A percentile compares a stretch with the other conserved stretches of the same genome.
Evolutionary conservation across 2,329 filamentous ascomycete genomes (phyloP).

Genomic region (Domatiomyces catenatus): DNA sequence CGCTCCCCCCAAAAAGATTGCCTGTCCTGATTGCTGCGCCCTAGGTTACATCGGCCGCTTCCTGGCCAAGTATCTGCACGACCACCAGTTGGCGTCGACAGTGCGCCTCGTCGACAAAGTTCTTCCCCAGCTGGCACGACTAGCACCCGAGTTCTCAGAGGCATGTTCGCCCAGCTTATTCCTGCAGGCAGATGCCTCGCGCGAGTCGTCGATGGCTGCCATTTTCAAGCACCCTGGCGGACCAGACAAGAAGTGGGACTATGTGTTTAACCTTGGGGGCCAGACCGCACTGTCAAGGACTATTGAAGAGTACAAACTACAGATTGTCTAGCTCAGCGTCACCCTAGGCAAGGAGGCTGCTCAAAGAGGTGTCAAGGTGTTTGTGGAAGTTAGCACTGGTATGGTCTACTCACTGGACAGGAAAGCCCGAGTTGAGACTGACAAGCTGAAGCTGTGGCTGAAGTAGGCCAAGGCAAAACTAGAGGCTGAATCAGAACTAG

Average conservation of each 20-base stretch:
- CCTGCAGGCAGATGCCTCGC: constrained; percentile 89
- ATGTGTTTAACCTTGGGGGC: constrained; percentile 96
- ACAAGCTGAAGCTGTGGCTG: constrained; percentile 87
- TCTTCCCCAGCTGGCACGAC: constrained; percentile 81
- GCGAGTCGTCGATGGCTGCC: constrained; percentile 67
- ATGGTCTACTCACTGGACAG: constrained; percentile 92
- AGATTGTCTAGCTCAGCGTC: constrained; percentile 67
- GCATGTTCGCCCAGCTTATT: constrained; percentile 80
- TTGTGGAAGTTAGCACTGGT: constrained; percentile 81
- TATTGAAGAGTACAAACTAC: constrained; percentile 87
- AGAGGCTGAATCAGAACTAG: constrained; percentile 72
- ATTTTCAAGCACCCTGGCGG: constrained; percentile 70
- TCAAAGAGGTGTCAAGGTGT: constrained; percentile 65
- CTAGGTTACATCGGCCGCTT: constrained; percentile 83
- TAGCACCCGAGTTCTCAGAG: constrained; percentile 79
- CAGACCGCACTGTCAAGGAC: constrained; percentile 93
- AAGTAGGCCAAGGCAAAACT: constrained; percentile 87
- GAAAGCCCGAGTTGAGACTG: constrained; percentile 68
- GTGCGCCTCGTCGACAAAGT: constrained; percentile 92
- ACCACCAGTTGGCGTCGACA: constrained; percentile 77
- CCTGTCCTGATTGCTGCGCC: constrained; percentile 5
- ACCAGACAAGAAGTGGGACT: constrained; percentile 61
- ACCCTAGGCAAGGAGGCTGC: constrained; percentile 71
- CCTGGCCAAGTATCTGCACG: constrained; percentile 76
- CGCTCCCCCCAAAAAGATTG: no score